phyloP scores from a whole-genome alignment of 2,329 filamentous ascomycete genomes.

The Exophiala sp. region DNA sequence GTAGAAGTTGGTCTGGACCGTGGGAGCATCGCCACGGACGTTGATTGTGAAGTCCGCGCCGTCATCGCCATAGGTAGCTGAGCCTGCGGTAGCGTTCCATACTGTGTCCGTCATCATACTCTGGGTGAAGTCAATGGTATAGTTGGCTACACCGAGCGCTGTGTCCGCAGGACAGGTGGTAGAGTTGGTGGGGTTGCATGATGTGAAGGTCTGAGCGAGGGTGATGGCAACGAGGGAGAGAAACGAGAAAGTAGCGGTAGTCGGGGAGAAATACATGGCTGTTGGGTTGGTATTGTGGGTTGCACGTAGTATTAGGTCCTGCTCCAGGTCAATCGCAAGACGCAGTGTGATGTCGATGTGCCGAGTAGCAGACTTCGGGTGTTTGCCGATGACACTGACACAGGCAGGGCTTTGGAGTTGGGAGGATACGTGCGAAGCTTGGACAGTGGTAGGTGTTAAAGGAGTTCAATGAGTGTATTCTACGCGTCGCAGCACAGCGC shows the following conservation, averaged over 20 bases:
- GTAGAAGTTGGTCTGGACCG: constrained; percentile 74
- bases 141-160: constrained; percentile 61
- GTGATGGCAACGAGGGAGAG: constrained; percentile 47
- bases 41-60: constrained; percentile 71
- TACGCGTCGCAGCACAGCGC: constrained; percentile 22
- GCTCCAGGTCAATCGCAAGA: constrained; percentile 3
- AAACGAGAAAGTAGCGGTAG: constrained; percentile 12
- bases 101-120: constrained; percentile 56
- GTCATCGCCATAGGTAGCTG: constrained; percentile 58
- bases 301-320: background rate
- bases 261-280: constrained; percentile 15
- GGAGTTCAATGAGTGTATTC: constrained; percentile 12
- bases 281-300: background rate
- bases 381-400: constrained; percentile 1
- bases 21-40: constrained; percentile 70
- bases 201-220: constrained; percentile 69
- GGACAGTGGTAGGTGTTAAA: constrained; percentile 8
- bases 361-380: constrained; percentile 15
- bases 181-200: constrained; percentile 71
- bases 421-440: constrained; percentile 11
- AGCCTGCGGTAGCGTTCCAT: constrained; percentile 68
- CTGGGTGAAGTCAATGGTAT: constrained; percentile 48
- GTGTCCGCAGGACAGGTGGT: constrained; percentile 66
- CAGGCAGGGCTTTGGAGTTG: constrained; percentile 5
- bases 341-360: constrained; percentile 9